Conservation (phyloP, 148 eudicot genomes). For the Suaeda aralocaspica region DNA sequence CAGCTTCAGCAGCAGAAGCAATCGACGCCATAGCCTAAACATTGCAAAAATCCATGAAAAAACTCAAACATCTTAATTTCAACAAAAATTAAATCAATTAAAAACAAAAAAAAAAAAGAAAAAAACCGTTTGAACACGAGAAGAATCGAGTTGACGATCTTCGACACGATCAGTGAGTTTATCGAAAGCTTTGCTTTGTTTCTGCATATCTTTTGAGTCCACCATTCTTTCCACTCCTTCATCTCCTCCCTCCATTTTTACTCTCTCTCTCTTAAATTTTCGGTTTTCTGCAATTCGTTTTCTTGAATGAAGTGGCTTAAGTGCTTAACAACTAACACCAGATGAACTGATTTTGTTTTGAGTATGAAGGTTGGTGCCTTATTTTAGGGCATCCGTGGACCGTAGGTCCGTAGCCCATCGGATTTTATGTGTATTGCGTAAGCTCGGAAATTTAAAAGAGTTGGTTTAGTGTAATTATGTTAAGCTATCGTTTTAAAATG, state of each 20-base stretch:
- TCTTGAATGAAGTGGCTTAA: too few species aligned
- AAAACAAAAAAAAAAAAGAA: background rate
- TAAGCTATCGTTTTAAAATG: too few species aligned
- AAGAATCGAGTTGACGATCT: conserved; percentile 93
- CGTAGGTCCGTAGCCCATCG: too few species aligned
- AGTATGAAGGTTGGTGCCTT: too few species aligned
- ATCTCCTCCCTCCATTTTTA: conserved; percentile 53
- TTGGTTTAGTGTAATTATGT: too few species aligned
- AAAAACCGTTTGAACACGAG: conserved; percentile 79
- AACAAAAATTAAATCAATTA: background rate
- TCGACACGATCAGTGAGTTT: conserved; percentile 95
- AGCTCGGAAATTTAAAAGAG: too few species aligned
- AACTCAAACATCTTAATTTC: background rate
- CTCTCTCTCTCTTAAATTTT: conserved; percentile 7
- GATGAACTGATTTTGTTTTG: too few species aligned
- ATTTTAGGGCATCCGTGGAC: too few species aligned
- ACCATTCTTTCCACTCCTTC: conserved; percentile 54
- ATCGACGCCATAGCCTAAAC: conserved; percentile 91
- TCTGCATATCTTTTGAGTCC: conserved; percentile 88
- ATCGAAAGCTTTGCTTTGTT: conserved; percentile 93
- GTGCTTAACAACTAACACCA: too few species aligned
- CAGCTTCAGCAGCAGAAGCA: conserved; percentile 86
- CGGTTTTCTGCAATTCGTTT: too few species aligned
- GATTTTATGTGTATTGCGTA: too few species aligned
- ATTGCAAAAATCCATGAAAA: background rate